These are phyloP conservation scores for Nematocida ausubeli DNA, from an alignment of 371 early-diverging fungal species.

Conservation along the genomic window DNA sequence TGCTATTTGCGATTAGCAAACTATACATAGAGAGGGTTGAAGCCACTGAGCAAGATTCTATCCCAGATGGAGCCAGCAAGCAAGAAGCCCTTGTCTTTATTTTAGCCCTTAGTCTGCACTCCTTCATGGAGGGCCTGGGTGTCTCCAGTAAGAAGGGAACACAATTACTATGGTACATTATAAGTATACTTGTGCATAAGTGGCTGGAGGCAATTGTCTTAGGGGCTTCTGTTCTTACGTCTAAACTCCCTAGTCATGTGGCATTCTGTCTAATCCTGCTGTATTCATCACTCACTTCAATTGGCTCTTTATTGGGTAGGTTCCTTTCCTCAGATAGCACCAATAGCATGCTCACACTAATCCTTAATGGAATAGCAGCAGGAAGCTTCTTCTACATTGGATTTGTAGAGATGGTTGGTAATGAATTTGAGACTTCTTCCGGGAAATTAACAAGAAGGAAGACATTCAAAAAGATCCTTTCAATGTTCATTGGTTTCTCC, in stretches of 20 bases:
- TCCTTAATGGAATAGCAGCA: conserved; percentile 59
- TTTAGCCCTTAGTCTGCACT: conserved; percentile 66
- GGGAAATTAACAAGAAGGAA: conserved; percentile 33
- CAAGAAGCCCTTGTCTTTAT: conserved; percentile 65
- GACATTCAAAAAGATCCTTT: conserved; percentile 29
- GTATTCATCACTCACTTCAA: conserved; percentile 64
- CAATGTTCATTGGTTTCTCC: conserved; percentile 54
- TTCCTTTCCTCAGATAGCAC: neutral
- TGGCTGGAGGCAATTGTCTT: conserved; percentile 67
- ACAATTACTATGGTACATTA: conserved; percentile 52
- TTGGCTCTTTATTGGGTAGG: conserved; percentile 50
- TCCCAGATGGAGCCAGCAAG: conserved; percentile 59
- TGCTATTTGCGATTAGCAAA: conserved; percentile 60
- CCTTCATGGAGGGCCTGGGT: conserved; percentile 68
- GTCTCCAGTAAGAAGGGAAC: conserved; percentile 32
- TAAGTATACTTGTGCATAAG: conserved; percentile 66
- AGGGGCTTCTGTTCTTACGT: conserved; percentile 63
- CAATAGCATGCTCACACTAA: neutral
- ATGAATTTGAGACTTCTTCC: conserved; percentile 57
- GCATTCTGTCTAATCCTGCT: conserved; percentile 53
- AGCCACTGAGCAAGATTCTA: conserved; percentile 37
- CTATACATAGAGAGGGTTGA: conserved; percentile 58
- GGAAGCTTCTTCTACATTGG: conserved; percentile 65
- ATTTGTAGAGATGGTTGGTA: conserved; percentile 66
- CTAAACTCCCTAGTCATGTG: conserved; percentile 41